Evolutionary conservation across 805 yeast species (phyloP).

Genomic region (Tetrapisispora namnaoensis): DNA sequence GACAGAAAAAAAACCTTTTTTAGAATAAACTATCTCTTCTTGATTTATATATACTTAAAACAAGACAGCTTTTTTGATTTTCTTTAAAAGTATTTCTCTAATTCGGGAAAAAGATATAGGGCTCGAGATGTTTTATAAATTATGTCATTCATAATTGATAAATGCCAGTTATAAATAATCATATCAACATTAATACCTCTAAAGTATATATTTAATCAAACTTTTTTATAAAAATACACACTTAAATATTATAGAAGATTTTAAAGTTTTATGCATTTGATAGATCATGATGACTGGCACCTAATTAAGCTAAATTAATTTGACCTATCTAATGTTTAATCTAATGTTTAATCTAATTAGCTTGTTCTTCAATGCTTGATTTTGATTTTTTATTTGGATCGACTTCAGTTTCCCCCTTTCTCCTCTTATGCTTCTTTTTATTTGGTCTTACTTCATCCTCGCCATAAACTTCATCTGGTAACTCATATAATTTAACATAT

Average conservation of each 20-base stretch:
- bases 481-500: constrained; percentile 65
- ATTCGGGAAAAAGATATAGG: too few species aligned
- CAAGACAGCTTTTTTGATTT: too few species aligned
- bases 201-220: too few species aligned
- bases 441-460: constrained; percentile 73
- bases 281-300: background rate
- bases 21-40: too few species aligned
- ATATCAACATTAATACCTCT: background rate
- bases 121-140: too few species aligned
- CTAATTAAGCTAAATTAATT: background rate
- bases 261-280: background rate
- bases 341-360: background rate
- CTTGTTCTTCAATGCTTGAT: constrained; percentile 8
- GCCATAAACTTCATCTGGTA: constrained; percentile 75
- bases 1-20: too few species aligned
- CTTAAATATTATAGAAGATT: background rate
- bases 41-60: too few species aligned
- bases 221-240: too few species aligned
- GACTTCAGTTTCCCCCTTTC: constrained; percentile 27
- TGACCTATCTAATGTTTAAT: background rate
- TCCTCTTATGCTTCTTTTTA: constrained; percentile 46
- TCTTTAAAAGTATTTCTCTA: too few species aligned
- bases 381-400: constrained; percentile 28
- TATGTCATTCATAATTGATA: too few species aligned
- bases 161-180: too few species aligned